phyloP scores from a whole-genome alignment of 352 stramenopile species.

The Chrysophaeum taylorii region DNA sequence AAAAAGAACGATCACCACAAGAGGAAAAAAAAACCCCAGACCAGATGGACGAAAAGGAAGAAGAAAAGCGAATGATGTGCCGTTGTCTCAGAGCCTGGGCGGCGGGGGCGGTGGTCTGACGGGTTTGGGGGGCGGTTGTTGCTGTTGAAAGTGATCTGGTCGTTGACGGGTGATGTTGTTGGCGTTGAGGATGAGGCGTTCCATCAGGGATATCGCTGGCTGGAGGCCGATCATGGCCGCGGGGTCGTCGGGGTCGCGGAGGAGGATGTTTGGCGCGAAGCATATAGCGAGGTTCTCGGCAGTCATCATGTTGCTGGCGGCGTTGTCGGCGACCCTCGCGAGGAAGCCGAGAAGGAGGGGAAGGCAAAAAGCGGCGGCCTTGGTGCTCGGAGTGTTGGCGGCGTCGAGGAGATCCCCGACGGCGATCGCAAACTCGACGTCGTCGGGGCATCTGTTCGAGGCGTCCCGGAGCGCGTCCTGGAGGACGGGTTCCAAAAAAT shows the following conservation, averaged over 20 bases:
- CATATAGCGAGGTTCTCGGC: slow-evolving; percentile 11
- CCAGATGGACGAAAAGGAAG: too few species aligned
- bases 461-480: not conserved
- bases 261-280: slow-evolving; percentile 7
- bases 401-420: not conserved
- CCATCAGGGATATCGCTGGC: not conserved
- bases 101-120: too few species aligned
- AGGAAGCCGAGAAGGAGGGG: too few species aligned
- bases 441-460: not conserved
- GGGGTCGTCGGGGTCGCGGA: not conserved
- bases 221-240: not conserved
- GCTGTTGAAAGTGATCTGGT: too few species aligned
- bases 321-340: too few species aligned
- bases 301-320: not conserved
- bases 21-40: too few species aligned
- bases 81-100: too few species aligned
- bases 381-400: not conserved
- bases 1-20: too few species aligned
- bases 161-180: too few species aligned
- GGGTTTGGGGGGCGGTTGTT: too few species aligned
- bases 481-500: not conserved
- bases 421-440: not conserved
- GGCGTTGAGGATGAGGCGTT: not conserved
- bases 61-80: too few species aligned
- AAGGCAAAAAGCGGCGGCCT: too few species aligned